phyloP scores from a whole-genome alignment of 768 basidiomycete species.

The Leccinum imitatum region DNA sequence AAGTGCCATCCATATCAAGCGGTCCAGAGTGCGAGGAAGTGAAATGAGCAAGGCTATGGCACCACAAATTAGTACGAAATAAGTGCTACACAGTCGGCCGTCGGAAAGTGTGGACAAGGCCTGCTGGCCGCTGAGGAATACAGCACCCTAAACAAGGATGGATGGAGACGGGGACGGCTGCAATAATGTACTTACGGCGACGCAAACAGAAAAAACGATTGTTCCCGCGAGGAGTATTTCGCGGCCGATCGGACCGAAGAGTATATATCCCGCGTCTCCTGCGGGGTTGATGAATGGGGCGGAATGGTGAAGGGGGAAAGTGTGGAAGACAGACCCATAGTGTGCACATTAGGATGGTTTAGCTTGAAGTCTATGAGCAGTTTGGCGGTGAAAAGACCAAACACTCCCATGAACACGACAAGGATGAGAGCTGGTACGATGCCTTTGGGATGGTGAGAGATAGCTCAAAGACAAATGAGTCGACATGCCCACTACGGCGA shows the following conservation, averaged over 20 bases:
- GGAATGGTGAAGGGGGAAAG: background rate
- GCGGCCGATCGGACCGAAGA: constrained; percentile 6
- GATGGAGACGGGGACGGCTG: background rate
- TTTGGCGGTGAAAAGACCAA: constrained; percentile 35
- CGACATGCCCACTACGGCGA: constrained; percentile 5
- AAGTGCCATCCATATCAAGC: constrained; percentile 44
- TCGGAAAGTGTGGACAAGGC: constrained; percentile 49
- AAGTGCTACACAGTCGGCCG: constrained; percentile 46
- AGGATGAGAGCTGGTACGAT: constrained; percentile 10
- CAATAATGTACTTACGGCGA: background rate
- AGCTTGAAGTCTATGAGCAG: constrained; percentile 37
- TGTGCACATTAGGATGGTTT: constrained; percentile 54
- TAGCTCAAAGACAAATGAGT: background rate
- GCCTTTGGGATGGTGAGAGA: constrained; percentile 4
- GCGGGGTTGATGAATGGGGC: background rate
- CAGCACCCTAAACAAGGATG: background rate
- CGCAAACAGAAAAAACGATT: constrained; percentile 2
- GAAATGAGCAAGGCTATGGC: constrained; percentile 11
- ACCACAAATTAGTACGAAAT: constrained; percentile 47
- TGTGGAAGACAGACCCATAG: constrained; percentile 40
- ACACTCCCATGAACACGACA: constrained; percentile 3
- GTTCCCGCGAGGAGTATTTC: constrained; percentile 5
- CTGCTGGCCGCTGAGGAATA: constrained; percentile 49
- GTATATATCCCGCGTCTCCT: constrained; percentile 7
- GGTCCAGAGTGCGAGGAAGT: constrained; percentile 24